phyloP scores from a whole-genome alignment of 805 yeast genomes.

The Brettanomyces bruxellensis region DNA sequence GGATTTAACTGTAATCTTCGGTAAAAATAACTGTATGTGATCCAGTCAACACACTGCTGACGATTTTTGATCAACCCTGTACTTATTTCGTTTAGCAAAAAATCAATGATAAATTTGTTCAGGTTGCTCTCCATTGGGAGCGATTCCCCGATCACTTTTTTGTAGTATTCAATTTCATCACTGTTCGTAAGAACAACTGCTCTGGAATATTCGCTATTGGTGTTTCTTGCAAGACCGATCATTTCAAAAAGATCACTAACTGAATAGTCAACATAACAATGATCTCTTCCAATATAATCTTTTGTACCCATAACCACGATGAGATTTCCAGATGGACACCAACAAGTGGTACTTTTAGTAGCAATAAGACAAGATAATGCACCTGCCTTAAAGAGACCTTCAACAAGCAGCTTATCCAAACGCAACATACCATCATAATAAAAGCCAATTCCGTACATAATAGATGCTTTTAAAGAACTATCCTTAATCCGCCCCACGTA shows the following conservation, averaged over 20 bases:
- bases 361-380: slow-evolving; percentile 51
- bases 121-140: slow-evolving; percentile 80
- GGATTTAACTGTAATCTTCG: slow-evolving; percentile 78
- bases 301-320: slow-evolving; percentile 68
- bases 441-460: slow-evolving; percentile 57
- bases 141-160: slow-evolving; percentile 61
- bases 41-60: slow-evolving; percentile 88
- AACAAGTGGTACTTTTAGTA: slow-evolving; percentile 45
- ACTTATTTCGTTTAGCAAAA: slow-evolving; percentile 65
- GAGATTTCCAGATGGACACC: slow-evolving; percentile 41
- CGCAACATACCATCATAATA: slow-evolving; percentile 48
- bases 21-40: slow-evolving; percentile 77
- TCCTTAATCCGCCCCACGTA: slow-evolving; percentile 40
- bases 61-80: slow-evolving; percentile 51
- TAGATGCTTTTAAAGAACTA: slow-evolving; percentile 29
- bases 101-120: slow-evolving; percentile 51
- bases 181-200: slow-evolving; percentile 51
- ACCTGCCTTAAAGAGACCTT: slow-evolving; percentile 40
- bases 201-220: slow-evolving; percentile 24
- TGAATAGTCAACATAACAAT: slow-evolving; percentile 59
- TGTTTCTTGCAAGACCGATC: slow-evolving; percentile 37
- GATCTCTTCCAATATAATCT: slow-evolving; percentile 63
- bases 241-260: slow-evolving; percentile 57
- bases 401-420: slow-evolving; percentile 47
- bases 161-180: slow-evolving; percentile 52